Base-by-base conservation (phyloP, 306 rosid species). In the Dalbergia cultrata region DNA sequence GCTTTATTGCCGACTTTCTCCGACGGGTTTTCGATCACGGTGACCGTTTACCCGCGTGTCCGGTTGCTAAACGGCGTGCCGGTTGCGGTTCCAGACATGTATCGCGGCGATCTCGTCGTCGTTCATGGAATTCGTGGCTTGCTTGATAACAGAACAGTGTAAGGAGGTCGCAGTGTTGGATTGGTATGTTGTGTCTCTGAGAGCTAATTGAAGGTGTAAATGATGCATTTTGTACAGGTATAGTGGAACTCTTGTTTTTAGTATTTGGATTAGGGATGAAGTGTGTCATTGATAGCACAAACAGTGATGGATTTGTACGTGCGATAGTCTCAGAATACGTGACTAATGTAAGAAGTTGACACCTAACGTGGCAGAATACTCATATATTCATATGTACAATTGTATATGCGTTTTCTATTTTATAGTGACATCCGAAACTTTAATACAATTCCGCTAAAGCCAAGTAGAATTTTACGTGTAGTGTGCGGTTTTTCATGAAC, bases 121-220 rank as follows among this genome's bases (percentile, higher is more conserved):
- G 85, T 87, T 58, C 88, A 87, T 44, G 82, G 89, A 19, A 19
- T 88, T 59, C 74, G 63, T 67, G 70, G 81, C 33, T 77, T 83
- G 82, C 83, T 88, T 14, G 76, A 11, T 37, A 9, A 8, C 14
- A 39, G 35, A 52, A 54, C 13, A 19, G 37, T 17, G 35, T 54
- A 47, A 72, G 52, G 6, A 17, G 22, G 1, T 41, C 9, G 13
- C n/a, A 2, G 35, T 57, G 26, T 60, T 60, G 33, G 41, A 45
- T 69, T 21, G 13, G 77, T 37, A 2, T 34, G 12, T 72, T 18
- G 66, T 39, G 17, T 34, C 22, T 72, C 14, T 21, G 37, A 13
- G 11, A 13, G 49, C 35, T 6, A 4, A 37, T 14, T 19, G 56
- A 17, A 62, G 13, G 18, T 49, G 59, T 18, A 33, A 33, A 18